phyloP scores from a whole-genome alignment of 1,284 basidiomycete genomes.

The Sporisorium iseilematis-ciliati region DNA sequence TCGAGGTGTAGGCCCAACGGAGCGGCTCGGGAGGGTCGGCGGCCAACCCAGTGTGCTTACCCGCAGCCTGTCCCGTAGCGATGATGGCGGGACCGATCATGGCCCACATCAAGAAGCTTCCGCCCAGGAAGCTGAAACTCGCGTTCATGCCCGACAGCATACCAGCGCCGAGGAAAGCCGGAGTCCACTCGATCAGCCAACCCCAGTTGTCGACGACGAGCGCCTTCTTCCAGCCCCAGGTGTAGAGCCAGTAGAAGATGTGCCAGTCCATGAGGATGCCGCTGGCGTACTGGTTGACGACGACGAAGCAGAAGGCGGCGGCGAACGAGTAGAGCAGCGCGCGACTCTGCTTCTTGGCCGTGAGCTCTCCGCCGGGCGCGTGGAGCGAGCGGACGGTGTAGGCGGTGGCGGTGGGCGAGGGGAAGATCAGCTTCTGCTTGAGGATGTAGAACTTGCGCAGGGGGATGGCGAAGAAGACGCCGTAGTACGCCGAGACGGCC shows the following conservation, averaged over 20 bases:
- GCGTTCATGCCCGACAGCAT: constrained; percentile 78
- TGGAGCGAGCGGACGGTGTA: constrained; percentile 78
- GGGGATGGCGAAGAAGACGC: constrained; percentile 78
- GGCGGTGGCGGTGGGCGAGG: constrained; percentile 78
- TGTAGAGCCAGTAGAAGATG: constrained; percentile 74
- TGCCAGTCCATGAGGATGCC: constrained; percentile 79
- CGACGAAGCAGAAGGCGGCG: constrained; percentile 74
- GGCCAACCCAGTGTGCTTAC: constrained; percentile 25
- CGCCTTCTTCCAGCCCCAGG: constrained; percentile 76
- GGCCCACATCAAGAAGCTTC: constrained; percentile 76
- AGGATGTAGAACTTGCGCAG: constrained; percentile 78
- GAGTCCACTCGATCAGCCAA: constrained; percentile 73
- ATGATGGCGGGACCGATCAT: constrained; percentile 77
- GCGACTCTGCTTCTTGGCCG: constrained; percentile 76
- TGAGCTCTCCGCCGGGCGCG: constrained; percentile 64
- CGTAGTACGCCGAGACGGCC: constrained; percentile 76
- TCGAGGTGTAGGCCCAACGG: constrained; percentile 44
- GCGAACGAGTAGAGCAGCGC: constrained; percentile 74
- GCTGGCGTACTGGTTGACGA: constrained; percentile 75
- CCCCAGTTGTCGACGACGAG: constrained; percentile 75
- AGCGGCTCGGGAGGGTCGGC: constrained; percentile 31
- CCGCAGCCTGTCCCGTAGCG: constrained; percentile 54
- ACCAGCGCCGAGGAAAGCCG: constrained; percentile 79
- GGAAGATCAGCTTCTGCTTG: constrained; percentile 78
- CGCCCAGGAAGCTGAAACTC: constrained; percentile 77